phyloP scores from a whole-genome alignment of 331 rosid species.

The Spiraea crenata region DNA sequence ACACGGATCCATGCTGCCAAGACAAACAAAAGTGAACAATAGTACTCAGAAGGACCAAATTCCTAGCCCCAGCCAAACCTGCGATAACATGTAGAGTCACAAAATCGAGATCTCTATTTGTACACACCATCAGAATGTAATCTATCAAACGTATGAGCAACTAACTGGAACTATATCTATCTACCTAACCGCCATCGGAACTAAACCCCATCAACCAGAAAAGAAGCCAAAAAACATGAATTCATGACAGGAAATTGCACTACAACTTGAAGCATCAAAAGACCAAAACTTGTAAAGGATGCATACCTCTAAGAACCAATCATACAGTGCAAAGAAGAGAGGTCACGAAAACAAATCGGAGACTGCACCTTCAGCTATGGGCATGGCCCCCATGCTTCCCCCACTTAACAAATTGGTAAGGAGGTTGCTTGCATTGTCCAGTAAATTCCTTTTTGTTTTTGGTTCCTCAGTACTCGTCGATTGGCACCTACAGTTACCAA shows the following conservation, averaged over 20 bases:
- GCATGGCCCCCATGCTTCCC: constrained; percentile 80
- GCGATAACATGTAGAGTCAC: neutral
- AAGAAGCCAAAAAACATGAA: neutral
- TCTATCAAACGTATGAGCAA: neutral
- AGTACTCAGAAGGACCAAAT: constrained; percentile 19
- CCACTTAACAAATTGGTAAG: constrained; percentile 80
- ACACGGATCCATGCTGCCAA: constrained; percentile 88
- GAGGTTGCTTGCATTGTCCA: constrained; percentile 91
- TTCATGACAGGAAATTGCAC: constrained; percentile 7
- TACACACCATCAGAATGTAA: neutral
- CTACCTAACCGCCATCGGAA: neutral
- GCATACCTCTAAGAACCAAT: constrained; percentile 93
- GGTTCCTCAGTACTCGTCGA: constrained; percentile 55
- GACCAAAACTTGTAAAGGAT: neutral
- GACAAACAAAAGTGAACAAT: constrained; percentile 28
- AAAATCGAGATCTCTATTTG: constrained; percentile 3
- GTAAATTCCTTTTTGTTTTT: constrained; percentile 62
- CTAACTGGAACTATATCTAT: no score
- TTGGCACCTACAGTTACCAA: constrained; percentile 57
- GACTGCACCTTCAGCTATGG: constrained; percentile 95
- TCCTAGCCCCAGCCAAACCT: neutral
- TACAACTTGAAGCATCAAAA: constrained; percentile 17
- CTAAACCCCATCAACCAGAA: neutral
- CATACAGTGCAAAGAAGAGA: constrained; percentile 84
- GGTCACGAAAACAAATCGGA: constrained; percentile 80